A percentile compares a stretch with the other conserved stretches of the same genome.
Conservation (phyloP, 2,329 filamentous ascomycete genomes). For the Davidsoniella eucalypti region DNA sequence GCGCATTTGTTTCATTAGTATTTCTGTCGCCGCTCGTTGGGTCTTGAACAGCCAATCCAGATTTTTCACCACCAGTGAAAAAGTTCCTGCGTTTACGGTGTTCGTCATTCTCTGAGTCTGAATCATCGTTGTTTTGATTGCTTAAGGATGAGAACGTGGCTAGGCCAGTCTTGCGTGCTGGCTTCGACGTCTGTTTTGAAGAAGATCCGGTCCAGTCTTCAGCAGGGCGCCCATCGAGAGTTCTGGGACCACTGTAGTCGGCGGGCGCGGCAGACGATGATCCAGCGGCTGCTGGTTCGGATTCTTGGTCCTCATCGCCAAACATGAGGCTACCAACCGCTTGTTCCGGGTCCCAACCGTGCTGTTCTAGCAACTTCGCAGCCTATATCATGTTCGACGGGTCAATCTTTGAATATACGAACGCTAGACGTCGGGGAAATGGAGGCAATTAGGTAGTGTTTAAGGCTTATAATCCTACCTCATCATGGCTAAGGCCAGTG, state of each 20-base stretch:
- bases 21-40: slow-evolving; percentile 23
- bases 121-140: slow-evolving; percentile 37
- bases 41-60: slow-evolving; percentile 51
- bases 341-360: slow-evolving; percentile 46
- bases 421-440: neutral
- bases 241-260: slow-evolving; percentile 43
- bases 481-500: neutral
- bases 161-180: slow-evolving; percentile 39
- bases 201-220: slow-evolving; percentile 16
- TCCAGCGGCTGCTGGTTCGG: slow-evolving; percentile 20
- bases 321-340: slow-evolving; percentile 47
- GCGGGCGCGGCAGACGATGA: slow-evolving; percentile 16
- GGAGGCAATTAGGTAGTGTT: neutral
- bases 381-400: slow-evolving; percentile 32
- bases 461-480: neutral
- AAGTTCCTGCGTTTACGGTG: slow-evolving; percentile 47
- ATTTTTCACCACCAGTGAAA: slow-evolving; percentile 77
- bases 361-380: slow-evolving; percentile 45
- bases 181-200: slow-evolving; percentile 22
- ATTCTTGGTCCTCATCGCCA: slow-evolving; percentile 35
- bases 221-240: slow-evolving; percentile 45
- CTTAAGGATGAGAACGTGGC: slow-evolving; percentile 40
- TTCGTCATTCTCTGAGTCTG: slow-evolving; percentile 37
- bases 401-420: neutral
- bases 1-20: slow-evolving; percentile 19